A percentile compares a stretch with the other conserved stretches of the same genome.
phyloP scores from a whole-genome alignment of 306 rosid genomes.

The Glycyrrhiza uralensis region DNA sequence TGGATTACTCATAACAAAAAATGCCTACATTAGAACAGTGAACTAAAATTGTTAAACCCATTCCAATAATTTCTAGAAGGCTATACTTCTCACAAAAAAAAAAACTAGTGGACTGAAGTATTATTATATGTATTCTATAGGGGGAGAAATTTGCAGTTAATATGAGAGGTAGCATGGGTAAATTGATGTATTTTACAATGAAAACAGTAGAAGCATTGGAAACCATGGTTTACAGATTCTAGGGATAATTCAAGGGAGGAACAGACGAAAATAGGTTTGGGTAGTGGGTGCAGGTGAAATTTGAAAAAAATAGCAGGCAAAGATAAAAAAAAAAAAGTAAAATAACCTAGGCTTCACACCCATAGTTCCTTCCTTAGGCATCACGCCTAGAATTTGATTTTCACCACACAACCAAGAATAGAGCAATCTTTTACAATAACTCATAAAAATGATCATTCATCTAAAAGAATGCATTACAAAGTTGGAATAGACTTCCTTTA shows the following conservation, averaged over 20 bases:
- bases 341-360: background rate
- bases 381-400: constrained; percentile 9
- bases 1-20: background rate
- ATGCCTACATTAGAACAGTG: background rate
- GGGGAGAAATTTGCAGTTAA: background rate
- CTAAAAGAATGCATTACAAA: background rate
- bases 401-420: background rate
- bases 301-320: background rate
- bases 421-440: background rate
- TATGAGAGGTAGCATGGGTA: background rate
- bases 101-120: background rate
- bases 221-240: background rate
- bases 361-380: background rate
- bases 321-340: background rate
- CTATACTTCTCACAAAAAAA: background rate
- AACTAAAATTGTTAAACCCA: constrained; percentile 5
- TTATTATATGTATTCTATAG: background rate
- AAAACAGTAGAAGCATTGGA: background rate
- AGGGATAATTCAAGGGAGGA: background rate
- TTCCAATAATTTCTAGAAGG: constrained; percentile 13
- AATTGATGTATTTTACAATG: background rate
- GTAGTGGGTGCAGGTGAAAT: background rate
- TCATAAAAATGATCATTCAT: background rate
- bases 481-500: background rate
- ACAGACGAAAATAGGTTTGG: constrained; percentile 8